Evolutionary conservation across 1,284 basidiomycete genomes (phyloP).

Genomic region (Cutaneotrichosporon spelunceum): DNA sequence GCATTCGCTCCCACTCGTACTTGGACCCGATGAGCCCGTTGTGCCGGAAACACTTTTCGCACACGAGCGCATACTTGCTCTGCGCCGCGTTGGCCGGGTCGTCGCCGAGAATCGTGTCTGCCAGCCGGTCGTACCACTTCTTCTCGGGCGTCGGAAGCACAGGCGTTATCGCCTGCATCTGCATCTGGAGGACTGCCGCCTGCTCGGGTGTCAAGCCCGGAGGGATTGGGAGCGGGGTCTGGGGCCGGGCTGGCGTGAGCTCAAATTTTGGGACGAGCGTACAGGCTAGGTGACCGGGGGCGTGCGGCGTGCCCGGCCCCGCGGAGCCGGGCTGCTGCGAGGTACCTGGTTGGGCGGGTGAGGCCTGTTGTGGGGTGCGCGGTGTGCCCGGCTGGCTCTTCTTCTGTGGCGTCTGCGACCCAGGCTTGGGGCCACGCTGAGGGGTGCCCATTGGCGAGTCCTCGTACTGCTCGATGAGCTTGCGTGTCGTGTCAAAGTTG

Average conservation of each 20-base stretch:
- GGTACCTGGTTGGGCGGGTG: neutral
- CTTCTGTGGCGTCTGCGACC: slow-evolving; percentile 8
- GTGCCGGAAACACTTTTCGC: slow-evolving; percentile 85
- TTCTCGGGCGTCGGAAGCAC: slow-evolving; percentile 62
- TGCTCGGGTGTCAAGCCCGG: slow-evolving; percentile 45
- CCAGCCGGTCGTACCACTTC: slow-evolving; percentile 83
- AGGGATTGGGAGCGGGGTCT: slow-evolving; percentile 32
- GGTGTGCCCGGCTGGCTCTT: neutral
- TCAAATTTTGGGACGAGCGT: neutral
- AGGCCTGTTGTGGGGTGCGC: neutral
- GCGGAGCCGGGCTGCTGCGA: neutral
- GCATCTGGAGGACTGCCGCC: slow-evolving; percentile 43
- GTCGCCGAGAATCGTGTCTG: slow-evolving; percentile 79
- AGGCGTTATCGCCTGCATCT: slow-evolving; percentile 45
- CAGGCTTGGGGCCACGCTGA: neutral
- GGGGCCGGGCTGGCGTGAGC: slow-evolving; percentile 8
- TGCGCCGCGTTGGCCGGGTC: slow-evolving; percentile 59
- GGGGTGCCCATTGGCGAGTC: slow-evolving; percentile 50
- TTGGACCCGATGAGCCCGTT: slow-evolving; percentile 85
- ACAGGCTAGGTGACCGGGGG: slow-evolving; percentile 38
- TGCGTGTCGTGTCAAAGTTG: slow-evolving; percentile 87
- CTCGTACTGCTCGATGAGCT: slow-evolving; percentile 87
- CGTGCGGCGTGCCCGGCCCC: slow-evolving; percentile 22
- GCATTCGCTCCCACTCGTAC: slow-evolving; percentile 81
- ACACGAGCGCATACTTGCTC: slow-evolving; percentile 86